Percentiles rank a stretch among this genome's conserved stretches.
Evolutionary conservation across 352 stramenopile species (phyloP).

Genomic region (Phytophthora uliginosa): DNA sequence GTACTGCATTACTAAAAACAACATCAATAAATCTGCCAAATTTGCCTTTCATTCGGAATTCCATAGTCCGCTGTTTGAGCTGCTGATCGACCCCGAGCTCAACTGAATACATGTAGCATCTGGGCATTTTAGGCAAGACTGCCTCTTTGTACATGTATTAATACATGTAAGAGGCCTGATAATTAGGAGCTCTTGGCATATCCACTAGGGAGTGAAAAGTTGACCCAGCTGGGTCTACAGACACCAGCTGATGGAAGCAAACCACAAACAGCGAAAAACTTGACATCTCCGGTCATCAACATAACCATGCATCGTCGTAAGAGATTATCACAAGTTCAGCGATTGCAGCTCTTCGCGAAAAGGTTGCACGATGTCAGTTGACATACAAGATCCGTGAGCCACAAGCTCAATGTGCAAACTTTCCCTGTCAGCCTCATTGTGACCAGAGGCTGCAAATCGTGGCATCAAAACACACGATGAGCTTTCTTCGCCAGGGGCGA

Average conservation of each 20-base stretch:
- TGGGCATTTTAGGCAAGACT: no score
- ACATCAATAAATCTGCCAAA: no score
- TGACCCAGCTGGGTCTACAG: not conserved
- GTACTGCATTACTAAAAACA: no score
- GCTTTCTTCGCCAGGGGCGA: not conserved
- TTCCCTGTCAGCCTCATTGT: not conserved
- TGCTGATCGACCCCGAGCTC: no score
- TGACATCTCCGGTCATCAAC: not conserved
- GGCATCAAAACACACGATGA: slow-evolving; percentile 1
- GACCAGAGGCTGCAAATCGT: not conserved
- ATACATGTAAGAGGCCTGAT: no score
- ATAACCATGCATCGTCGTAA: not conserved
- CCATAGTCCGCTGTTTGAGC: no score
- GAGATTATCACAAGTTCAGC: not conserved
- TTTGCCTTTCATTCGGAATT: no score
- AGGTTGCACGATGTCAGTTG: not conserved
- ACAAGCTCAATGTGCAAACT: not conserved
- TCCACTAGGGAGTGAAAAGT: not conserved
- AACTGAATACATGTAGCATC: no score
- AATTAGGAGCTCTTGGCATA: not conserved
- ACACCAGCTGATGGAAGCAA: not conserved
- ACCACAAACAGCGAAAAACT: slow-evolving; percentile 2
- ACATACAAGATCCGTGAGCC: not conserved
- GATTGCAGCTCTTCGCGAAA: not conserved
- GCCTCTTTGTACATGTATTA: no score